Conservation (phyloP, 495 filamentous ascomycete genomes). For the Aspergillus olivimuriae region DNA sequence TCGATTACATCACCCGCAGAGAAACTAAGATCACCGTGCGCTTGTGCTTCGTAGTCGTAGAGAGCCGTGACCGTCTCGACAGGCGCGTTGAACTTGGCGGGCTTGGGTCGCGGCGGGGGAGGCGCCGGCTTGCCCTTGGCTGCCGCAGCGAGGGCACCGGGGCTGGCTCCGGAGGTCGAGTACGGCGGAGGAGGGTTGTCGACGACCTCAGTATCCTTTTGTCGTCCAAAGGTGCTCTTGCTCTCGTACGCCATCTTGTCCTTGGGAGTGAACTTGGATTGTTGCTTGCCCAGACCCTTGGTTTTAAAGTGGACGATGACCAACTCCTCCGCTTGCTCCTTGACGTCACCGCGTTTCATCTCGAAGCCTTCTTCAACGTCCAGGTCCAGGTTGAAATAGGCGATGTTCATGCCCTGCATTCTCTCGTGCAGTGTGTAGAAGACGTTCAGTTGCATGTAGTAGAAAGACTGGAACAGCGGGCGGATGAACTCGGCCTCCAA, state of each 20-base stretch:
- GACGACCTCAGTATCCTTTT: constrained; percentile 40
- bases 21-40: constrained; percentile 91
- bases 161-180: constrained; percentile 38
- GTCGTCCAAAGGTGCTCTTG: constrained; percentile 28
- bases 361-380: constrained; percentile 89
- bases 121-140: constrained; percentile 83
- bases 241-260: constrained; percentile 30
- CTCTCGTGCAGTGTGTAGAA: constrained; percentile 98
- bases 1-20: constrained; percentile 86
- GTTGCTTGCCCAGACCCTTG: constrained; percentile 49
- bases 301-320: constrained; percentile 82
- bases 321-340: constrained; percentile 75
- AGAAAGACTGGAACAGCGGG: constrained; percentile 97
- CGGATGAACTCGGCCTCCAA: constrained; percentile 97
- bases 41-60: constrained; percentile 95
- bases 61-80: constrained; percentile 73
- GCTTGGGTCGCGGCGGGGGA: constrained; percentile 90
- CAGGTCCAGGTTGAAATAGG: constrained; percentile 87
- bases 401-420: constrained; percentile 95
- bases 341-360: constrained; percentile 76
- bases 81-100: constrained; percentile 61
- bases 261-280: constrained; percentile 45
- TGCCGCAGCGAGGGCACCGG: constrained; percentile 51
- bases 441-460: constrained; percentile 99
- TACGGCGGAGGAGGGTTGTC: constrained; percentile 71